Evolutionary conservation across 2,329 filamentous ascomycete species (phyloP), one percentile per base, ranked within the genome.

Genomic region (Chalaropsis thielavioides): DNA sequence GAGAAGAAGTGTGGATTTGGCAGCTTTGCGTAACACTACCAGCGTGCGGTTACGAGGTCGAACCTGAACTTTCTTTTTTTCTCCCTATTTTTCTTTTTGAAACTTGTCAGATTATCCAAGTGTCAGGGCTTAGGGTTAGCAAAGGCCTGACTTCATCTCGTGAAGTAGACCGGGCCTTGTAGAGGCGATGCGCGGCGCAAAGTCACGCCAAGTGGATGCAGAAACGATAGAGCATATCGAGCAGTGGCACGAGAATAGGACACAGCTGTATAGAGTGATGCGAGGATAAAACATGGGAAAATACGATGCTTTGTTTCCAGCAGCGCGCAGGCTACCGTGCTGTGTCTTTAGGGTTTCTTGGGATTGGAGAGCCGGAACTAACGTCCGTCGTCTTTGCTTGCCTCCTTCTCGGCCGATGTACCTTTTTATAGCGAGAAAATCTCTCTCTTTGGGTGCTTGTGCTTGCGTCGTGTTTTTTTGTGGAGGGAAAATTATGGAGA

Each of bases 321-420:
- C 31, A 35, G 31, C 31, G 3, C 31, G 31, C 31, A 35, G 7
- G 31, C 31, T 38, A 8, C 1, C 7, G 35, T 38, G 35, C 35
- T 38, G 35, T 6, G 35, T 38, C 5, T 38, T 38, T 38, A 38
- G 35, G 35, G 35, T 38, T 38, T 38, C 6, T 38, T 38, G 8
- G 35, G 3, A 10, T 8, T 38, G 35, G 31, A 6, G 3, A 31
- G 2, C n/a, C n/a, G n/a, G n/a, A n/a, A n/a, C n/a, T n/a, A n/a
- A n/a, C n/a, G n/a, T 31, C 31, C 2, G 31, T 31, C 54, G 31
- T 8, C 54, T 58, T 35, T 38, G 4, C 8, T 24, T 8, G 8
- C 11, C 54, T 58, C 54, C 54, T 38, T 58, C 54, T 58, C 54
- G 54, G 54, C 54, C 54, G 54, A 58, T 35, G 27, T 58, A 58